phyloP scores from a whole-genome alignment of 1,284 basidiomycete genomes.

The Meripilus lineatus region DNA sequence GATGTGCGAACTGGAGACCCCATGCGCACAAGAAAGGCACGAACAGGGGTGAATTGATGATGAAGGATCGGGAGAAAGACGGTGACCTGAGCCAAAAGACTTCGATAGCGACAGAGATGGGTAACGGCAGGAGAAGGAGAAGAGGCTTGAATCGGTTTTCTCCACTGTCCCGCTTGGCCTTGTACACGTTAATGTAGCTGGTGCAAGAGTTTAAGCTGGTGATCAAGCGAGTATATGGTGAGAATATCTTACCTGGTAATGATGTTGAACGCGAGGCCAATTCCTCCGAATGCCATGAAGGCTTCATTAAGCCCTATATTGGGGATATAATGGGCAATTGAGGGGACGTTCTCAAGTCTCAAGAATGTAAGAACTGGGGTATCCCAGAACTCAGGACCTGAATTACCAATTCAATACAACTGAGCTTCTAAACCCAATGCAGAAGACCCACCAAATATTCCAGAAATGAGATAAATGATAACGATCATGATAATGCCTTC shows the following conservation, averaged over 20 bases:
- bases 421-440: neutral
- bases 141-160: constrained; percentile 54
- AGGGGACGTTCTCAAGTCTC: constrained; percentile 48
- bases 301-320: constrained; percentile 80
- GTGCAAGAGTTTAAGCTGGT: neutral
- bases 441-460: constrained; percentile 53
- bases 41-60: constrained; percentile 65
- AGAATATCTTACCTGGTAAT: constrained; percentile 47
- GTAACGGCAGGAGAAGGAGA: constrained; percentile 76
- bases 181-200: constrained; percentile 77
- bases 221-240: neutral
- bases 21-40: constrained; percentile 88
- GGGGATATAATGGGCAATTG: constrained; percentile 45
- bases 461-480: constrained; percentile 75
- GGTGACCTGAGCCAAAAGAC: constrained; percentile 78
- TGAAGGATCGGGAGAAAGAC: constrained; percentile 46
- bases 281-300: constrained; percentile 79
- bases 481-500: constrained; percentile 93
- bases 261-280: constrained; percentile 84
- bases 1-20: constrained; percentile 84
- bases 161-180: constrained; percentile 34
- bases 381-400: constrained; percentile 85
- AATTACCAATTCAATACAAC: neutral
- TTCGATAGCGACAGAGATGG: constrained; percentile 65
- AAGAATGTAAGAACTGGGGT: constrained; percentile 61